A percentile compares a stretch with the other conserved stretches of the same genome.
phyloP scores from a whole-genome alignment of 2,329 filamentous ascomycete species.

The Beauveria australis region DNA sequence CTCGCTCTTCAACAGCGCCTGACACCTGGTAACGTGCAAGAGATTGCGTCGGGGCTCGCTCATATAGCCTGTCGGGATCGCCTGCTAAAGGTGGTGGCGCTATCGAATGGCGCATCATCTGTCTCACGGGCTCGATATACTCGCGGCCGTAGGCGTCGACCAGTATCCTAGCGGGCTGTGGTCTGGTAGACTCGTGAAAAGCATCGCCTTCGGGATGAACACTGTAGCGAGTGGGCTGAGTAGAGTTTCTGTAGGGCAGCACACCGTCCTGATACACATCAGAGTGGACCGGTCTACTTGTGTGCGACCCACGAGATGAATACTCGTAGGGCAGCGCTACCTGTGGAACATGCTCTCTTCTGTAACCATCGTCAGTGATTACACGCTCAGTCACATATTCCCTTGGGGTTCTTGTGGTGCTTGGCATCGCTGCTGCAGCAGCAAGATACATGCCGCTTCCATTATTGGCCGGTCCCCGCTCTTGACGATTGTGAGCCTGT shows the following conservation, averaged over 20 bases:
- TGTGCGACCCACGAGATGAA: slow-evolving; percentile 28
- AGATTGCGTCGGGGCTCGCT: slow-evolving; percentile 49
- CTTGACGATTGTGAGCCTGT: background rate
- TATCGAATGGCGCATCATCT: slow-evolving; percentile 42
- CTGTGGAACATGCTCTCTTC: slow-evolving; percentile 23
- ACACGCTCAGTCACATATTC: slow-evolving; percentile 12
- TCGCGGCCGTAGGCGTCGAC: slow-evolving; percentile 78
- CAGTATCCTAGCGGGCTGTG: slow-evolving; percentile 59
- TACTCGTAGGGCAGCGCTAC: slow-evolving; percentile 28
- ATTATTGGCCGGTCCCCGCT: background rate
- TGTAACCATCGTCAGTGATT: slow-evolving; percentile 23
- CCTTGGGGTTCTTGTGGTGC: background rate
- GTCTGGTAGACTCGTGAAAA: slow-evolving; percentile 42
- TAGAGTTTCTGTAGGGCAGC: slow-evolving; percentile 37
- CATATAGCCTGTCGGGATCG: slow-evolving; percentile 56
- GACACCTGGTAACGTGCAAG: slow-evolving; percentile 40
- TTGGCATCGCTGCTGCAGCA: background rate
- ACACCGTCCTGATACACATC: slow-evolving; percentile 31
- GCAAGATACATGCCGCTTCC: background rate
- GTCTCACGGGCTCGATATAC: slow-evolving; percentile 52
- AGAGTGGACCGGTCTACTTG: slow-evolving; percentile 30
- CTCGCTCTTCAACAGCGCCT: slow-evolving; percentile 41
- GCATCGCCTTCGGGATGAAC: slow-evolving; percentile 41
- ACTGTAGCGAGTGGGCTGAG: slow-evolving; percentile 36
- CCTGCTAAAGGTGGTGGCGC: slow-evolving; percentile 36